Percentiles rank a stretch among this genome's conserved stretches.
Evolutionary conservation across 768 basidiomycete species (phyloP).

Genomic region (Podaxis sp.): DNA sequence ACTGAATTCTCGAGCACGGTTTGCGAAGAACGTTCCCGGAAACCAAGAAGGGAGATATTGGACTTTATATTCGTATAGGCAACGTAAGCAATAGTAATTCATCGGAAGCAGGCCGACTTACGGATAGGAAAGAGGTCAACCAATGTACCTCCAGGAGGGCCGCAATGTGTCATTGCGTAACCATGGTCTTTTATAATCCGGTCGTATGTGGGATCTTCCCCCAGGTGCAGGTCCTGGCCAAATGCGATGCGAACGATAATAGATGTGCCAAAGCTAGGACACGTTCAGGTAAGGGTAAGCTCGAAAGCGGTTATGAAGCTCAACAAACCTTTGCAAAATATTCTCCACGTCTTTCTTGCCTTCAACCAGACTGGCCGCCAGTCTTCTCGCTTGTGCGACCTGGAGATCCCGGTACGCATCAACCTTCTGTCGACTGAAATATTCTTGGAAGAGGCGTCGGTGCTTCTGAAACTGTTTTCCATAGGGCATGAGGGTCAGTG

Average conservation of each 20-base stretch:
- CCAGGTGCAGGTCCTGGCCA: neutral
- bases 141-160: slow-evolving; percentile 1
- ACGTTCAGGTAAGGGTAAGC: too few relatives aligned
- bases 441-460: slow-evolving; percentile 5
- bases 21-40: slow-evolving; percentile 21
- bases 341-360: neutral
- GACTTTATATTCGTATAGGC: slow-evolving; percentile 8
- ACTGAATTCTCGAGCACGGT: slow-evolving; percentile 14
- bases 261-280: neutral
- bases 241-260: neutral
- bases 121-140: slow-evolving; percentile 10
- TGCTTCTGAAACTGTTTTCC: slow-evolving; percentile 10
- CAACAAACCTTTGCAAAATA: neutral
- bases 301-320: too few relatives aligned
- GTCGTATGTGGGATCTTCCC: neutral
- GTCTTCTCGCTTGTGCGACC: neutral
- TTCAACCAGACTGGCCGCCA: neutral
- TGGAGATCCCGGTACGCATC: neutral
- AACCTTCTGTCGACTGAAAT: neutral
- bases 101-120: neutral
- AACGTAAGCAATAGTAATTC: neutral
- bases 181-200: neutral
- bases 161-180: neutral
- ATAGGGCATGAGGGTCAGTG: neutral
- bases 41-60: slow-evolving; percentile 25